Conservation (phyloP, 345 rosid genomes). For the Arabis hirsuta region DNA sequence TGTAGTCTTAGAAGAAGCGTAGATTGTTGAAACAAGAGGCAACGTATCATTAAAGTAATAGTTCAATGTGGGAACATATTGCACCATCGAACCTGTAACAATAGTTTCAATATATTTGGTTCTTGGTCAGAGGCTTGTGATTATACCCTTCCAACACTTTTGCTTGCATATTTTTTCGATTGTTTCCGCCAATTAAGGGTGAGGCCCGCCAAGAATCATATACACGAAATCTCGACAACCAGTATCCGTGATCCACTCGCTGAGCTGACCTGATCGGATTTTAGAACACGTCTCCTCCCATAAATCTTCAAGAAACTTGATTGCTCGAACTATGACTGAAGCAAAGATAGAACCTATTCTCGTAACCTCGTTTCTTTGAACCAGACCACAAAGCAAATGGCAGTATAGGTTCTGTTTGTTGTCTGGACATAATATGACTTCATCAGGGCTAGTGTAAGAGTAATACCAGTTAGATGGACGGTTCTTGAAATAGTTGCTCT, state of each 20-base stretch:
- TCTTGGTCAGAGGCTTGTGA: conserved; percentile 69
- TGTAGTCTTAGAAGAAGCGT: conserved; percentile 77
- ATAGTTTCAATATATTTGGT: conserved; percentile 79
- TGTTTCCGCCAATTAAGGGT: conserved; percentile 50
- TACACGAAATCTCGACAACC: conserved; percentile 54
- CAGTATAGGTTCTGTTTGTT: conserved; percentile 79
- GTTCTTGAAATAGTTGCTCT: conserved; percentile 68
- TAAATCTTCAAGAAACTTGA: conserved; percentile 68
- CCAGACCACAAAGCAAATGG: conserved; percentile 76
- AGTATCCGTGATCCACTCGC: conserved; percentile 69
- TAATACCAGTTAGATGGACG: conserved; percentile 71
- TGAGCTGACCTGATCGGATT: conserved; percentile 58
- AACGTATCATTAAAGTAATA: conserved; percentile 62
- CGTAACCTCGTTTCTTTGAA: conserved; percentile 62
- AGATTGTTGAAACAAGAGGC: conserved; percentile 77
- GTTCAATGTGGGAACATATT: conserved; percentile 70
- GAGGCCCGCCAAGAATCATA: conserved; percentile 44
- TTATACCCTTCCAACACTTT: conserved; percentile 75
- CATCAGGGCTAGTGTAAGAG: conserved; percentile 73
- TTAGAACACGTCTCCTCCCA: conserved; percentile 72
- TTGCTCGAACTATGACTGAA: conserved; percentile 68
- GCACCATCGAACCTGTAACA: conserved; percentile 87
- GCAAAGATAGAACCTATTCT: conserved; percentile 79
- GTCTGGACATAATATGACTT: conserved; percentile 71
- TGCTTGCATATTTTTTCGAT: conserved; percentile 51